Evolutionary conservation across 73 alveolate species (phyloP).

Genomic region (Paramecium tetraurelia): DNA sequence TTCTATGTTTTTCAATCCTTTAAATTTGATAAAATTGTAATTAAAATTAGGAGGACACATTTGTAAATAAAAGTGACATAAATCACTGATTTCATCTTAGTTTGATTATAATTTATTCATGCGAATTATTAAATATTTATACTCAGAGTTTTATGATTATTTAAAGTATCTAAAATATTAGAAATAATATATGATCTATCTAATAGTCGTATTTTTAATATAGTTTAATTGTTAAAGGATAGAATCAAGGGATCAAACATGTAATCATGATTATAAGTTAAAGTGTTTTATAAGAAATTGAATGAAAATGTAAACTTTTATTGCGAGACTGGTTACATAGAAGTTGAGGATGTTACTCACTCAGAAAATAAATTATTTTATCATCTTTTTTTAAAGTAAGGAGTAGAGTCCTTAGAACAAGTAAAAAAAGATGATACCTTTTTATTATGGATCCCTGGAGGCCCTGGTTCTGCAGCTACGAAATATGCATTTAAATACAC

Average conservation of each 20-base stretch:
- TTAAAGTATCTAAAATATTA: too few relatives aligned
- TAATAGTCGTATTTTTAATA: background rate
- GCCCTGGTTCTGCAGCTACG: slow-evolving; percentile 89
- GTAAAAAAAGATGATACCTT: slow-evolving; percentile 64
- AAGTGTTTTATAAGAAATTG: background rate
- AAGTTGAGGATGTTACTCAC: background rate
- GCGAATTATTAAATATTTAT: too few relatives aligned
- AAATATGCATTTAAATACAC: background rate
- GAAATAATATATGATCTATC: background rate
- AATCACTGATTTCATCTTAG: background rate
- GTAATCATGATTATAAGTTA: background rate
- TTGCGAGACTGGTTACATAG: background rate
- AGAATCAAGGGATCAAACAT: background rate
- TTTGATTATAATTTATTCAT: too few relatives aligned
- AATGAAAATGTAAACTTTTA: background rate
- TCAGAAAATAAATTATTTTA: background rate
- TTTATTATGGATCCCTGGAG: slow-evolving; percentile 92
- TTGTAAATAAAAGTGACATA: too few relatives aligned
- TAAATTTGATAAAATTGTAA: too few relatives aligned
- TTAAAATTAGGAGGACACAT: background rate
- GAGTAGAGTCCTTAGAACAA: background rate
- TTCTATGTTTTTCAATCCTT: background rate
- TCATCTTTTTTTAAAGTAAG: background rate
- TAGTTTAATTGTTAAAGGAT: background rate
- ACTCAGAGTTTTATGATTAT: too few relatives aligned